Conservation (phyloP, 2,329 filamentous ascomycete genomes). For the Hypomyces rosellus region DNA sequence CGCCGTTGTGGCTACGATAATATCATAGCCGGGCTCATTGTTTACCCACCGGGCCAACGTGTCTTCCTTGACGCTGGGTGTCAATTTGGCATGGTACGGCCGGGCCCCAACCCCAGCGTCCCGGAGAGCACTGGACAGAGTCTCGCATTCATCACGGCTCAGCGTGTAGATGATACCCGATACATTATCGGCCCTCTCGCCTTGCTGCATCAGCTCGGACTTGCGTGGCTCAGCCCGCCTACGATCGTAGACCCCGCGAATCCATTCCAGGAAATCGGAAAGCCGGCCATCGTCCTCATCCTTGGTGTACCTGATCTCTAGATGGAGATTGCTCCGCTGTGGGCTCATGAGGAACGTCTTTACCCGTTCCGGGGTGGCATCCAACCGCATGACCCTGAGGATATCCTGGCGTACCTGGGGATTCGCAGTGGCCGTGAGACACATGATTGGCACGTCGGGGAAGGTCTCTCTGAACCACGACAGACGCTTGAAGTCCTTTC, state of each 20-base stretch:
- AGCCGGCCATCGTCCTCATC: constrained; percentile 69
- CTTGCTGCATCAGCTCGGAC: constrained; percentile 48
- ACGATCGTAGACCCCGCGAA: constrained; percentile 65
- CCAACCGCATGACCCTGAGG: constrained; percentile 64
- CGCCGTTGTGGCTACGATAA: constrained; percentile 91
- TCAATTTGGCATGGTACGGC: constrained; percentile 65
- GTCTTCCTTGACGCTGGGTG: constrained; percentile 62
- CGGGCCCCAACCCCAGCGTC: constrained; percentile 65
- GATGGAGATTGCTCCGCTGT: constrained; percentile 77
- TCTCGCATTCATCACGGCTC: constrained; percentile 68
- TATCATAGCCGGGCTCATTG: constrained; percentile 71
- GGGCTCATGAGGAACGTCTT: constrained; percentile 79
- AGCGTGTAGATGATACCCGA: constrained; percentile 77
- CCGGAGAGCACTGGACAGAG: constrained; percentile 58
- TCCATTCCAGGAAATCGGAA: constrained; percentile 68
- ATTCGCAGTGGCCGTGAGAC: constrained; percentile 87
- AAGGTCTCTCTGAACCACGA: constrained; percentile 79
- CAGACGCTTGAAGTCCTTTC: constrained; percentile 82
- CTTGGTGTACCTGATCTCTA: constrained; percentile 78
- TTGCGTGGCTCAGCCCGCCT: constrained; percentile 54
- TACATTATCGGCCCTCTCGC: constrained; percentile 56
- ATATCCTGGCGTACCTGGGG: constrained; percentile 75
- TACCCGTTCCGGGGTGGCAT: constrained; percentile 50
- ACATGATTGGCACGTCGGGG: constrained; percentile 83
- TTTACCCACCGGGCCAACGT: constrained; percentile 66